Base-by-base conservation (phyloP, 1,284 basidiomycete genomes). In the Malassezia sympodialis region DNA sequence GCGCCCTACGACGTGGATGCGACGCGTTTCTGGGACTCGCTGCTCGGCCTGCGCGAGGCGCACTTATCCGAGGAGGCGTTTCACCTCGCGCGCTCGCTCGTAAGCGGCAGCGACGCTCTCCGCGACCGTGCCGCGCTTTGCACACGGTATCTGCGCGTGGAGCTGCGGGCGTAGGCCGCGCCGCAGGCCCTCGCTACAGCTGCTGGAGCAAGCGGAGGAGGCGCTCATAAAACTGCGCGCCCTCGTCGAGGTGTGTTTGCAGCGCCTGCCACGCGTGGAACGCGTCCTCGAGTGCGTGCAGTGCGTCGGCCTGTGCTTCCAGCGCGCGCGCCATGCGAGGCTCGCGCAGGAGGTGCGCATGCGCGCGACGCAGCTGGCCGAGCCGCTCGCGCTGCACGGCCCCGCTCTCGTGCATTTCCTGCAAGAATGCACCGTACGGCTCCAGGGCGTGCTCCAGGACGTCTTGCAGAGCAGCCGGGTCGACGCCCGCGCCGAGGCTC, bases 381-480 rank as follows among this genome's bases (percentile, higher is more conserved):
- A 56, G 24, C 12, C 17, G 39, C 17, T 24, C 26, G 14, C 17
- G 23, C 32, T 56, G 54, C 19, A 11, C 24, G 4, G 26, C 27
- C 0, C 19, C 40, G 12, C 34, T 19, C 15, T 14, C 17, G 21
- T 51, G 42, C 27, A 45, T 23, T 3, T 39, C 40, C 17, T 15
- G n/a, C n/a, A 32, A 8, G 17, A 51, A 56, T 17, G 26, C 34
- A 21, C 24, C 24, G 50, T 52, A 57, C 27, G 37, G 28, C 17
- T 32, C 30, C 27, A 57, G 39, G 2, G 35, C 49, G 7, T 34
- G 30, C 24, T 48, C 37, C 14, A 57, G 23, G 1, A 57, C 50
- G 19, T 51, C 49, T 8, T 57, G n/a, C 39, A 57, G 35, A 15
- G 30, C 39, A 11, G 42, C 44, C 1, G 55, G 35, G n/a, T 51